Evolutionary conservation across 257 asterid genomes (phyloP), one percentile per base, ranked within the genome.

Genomic region (Coffea eugenioides): DNA sequence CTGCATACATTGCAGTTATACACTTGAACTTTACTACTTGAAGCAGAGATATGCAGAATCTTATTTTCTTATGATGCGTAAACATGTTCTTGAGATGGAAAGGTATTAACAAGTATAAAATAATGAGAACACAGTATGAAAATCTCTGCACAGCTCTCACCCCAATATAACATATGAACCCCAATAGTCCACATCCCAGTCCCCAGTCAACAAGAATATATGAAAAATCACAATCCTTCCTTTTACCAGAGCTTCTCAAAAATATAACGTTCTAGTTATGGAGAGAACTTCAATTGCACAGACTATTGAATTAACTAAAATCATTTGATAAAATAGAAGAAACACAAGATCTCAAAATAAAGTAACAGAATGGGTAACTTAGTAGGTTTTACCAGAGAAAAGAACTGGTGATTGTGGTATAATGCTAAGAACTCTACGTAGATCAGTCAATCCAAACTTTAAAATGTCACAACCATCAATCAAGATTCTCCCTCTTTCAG

Each of bases 361-460:
- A 8, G 16, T 2, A 1, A 54, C 51, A 6, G 12, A 10, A 1
- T 48, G 12, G 51, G 51, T 48, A 48, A 48, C 51, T 48, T 48
- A 48, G 12, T 36, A 77, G 49, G 27, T 25, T 70, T 79, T 87
- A 95, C 99, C 98, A 85, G 99, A 95, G 92, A 95, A 95, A 79
- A 95, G 93, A 85, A 95, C 98, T 5, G 99, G 99, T 18, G 96
- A 81, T 80, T 95, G 99, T 66, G 99, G 99, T 84, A 95, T 95
- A 78, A 95, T 95, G 73, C 99, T 97, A 68, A 95, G 96, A 87
- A 92, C 97, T 89, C 88, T 91, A 9, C 99, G 93, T 54, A 93
- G 97, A 82, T 95, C 98, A 62, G 78, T 86, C 76, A 95, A 88
- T 76, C 99, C 99, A 81, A 93, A 89, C 89, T 90, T 93, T 46